A percentile compares a stretch with the other conserved stretches of the same genome.
Conservation (phyloP, 257 asterid genomes). For the Nicotiana obtusifolia region DNA sequence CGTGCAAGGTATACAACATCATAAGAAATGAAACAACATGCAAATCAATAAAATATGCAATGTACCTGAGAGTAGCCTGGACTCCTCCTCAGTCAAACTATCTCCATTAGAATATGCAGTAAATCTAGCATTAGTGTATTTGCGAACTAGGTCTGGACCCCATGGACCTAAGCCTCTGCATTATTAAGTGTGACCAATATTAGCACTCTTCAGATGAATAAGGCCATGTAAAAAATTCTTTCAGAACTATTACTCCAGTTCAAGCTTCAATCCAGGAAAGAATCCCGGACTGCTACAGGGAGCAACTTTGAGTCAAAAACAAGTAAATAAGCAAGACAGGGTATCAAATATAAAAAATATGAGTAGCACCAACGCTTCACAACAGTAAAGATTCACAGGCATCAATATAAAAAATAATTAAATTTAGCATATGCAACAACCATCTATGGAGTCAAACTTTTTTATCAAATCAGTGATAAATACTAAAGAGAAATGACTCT, state of each 20-base stretch:
- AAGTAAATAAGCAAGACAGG: neutral
- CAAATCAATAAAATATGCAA: neutral
- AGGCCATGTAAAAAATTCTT: neutral
- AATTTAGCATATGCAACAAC: neutral
- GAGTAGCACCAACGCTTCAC: neutral
- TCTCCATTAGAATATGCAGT: slow-evolving; percentile 45
- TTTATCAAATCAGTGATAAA: neutral
- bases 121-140: slow-evolving; percentile 70
- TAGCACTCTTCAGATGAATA: slow-evolving; percentile 3
- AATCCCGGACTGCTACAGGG: neutral
- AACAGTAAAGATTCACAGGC: neutral
- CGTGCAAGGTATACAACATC: neutral
- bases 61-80: slow-evolving; percentile 67
- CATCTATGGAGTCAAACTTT: neutral
- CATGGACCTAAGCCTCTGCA: slow-evolving; percentile 82
- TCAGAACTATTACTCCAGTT: neutral
- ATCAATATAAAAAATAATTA: neutral
- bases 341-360: neutral
- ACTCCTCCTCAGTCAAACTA: slow-evolving; percentile 50
- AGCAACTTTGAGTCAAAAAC: neutral
- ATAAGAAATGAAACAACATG: neutral
- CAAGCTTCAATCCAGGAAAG: neutral
- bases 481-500: neutral
- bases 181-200: slow-evolving; percentile 8
- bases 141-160: slow-evolving; percentile 70